phyloP scores from a whole-genome alignment of 345 rosid genomes.

The Ceriops decandra region DNA sequence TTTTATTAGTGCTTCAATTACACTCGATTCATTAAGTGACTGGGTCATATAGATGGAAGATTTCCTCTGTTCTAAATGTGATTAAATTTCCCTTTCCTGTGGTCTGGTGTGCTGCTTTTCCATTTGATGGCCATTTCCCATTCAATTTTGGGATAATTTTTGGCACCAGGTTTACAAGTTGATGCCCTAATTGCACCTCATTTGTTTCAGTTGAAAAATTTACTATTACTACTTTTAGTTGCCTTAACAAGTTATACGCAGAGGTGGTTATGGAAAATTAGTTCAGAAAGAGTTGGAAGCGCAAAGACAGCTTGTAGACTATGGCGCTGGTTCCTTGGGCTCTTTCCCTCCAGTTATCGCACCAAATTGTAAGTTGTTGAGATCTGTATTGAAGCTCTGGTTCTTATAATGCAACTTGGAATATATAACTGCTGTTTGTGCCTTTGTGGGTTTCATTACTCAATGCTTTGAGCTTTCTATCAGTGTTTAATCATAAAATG shows the following conservation, averaged over 20 bases:
- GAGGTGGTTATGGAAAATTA: constrained; percentile 99
- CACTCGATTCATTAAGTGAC: neutral
- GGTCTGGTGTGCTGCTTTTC: no score
- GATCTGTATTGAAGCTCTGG: constrained; percentile 7
- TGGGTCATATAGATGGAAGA: neutral
- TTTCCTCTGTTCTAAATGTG: no score
- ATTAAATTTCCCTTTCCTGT: no score
- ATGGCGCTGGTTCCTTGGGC: constrained; percentile 85
- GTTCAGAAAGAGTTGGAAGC: constrained; percentile 90
- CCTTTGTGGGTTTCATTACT: neutral
- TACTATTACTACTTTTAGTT: constrained; percentile 11
- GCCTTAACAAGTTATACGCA: constrained; percentile 59
- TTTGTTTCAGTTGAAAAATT: constrained; percentile 5
- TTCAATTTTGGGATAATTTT: neutral
- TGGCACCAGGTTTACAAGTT: neutral
- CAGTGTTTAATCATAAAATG: neutral
- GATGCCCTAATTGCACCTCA: neutral
- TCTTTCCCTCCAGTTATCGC: constrained; percentile 62
- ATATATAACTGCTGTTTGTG: constrained; percentile 1
- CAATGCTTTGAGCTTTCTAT: constrained; percentile 1
- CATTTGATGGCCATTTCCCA: no score
- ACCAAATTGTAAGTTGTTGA: constrained; percentile 59
- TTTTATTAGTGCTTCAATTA: neutral
- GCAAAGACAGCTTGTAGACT: constrained; percentile 92
- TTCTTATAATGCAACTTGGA: neutral